Evolutionary conservation across 768 basidiomycete species (phyloP).

Genomic region (Serpula lacrymans): DNA sequence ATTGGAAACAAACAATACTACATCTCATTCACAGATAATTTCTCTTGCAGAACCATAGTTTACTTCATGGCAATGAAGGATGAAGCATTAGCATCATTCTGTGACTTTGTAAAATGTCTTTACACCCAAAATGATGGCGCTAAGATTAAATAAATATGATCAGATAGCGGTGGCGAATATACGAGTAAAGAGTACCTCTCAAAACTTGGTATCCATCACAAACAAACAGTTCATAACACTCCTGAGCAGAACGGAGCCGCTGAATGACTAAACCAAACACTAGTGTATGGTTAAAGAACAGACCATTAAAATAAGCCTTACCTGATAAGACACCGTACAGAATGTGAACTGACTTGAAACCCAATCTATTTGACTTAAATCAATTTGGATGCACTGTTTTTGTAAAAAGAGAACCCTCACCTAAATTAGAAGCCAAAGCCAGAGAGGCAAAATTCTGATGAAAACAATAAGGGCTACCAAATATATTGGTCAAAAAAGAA

Average conservation of each 20-base stretch:
- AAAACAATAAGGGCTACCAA: constrained; percentile 27
- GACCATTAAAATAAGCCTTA: constrained; percentile 21
- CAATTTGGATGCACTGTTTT: constrained; percentile 17
- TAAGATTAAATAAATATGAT: no score
- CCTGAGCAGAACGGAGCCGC: constrained; percentile 26
- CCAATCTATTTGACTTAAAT: constrained; percentile 13
- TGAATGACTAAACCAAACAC: constrained; percentile 25
- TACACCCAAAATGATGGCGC: no score
- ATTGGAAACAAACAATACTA: no score
- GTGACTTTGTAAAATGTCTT: no score
- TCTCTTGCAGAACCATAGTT: no score
- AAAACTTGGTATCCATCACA: neutral
- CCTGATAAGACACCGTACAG: constrained; percentile 19
- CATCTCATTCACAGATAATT: no score
- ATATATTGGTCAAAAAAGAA: constrained; percentile 29
- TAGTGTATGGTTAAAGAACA: constrained; percentile 34
- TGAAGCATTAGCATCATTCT: no score
- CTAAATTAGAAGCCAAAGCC: constrained; percentile 23
- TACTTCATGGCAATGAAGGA: no score
- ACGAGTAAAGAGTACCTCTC: no score
- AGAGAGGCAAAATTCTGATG: constrained; percentile 28
- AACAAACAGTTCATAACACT: constrained; percentile 1
- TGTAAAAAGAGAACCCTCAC: constrained; percentile 14
- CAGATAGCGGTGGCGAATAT: no score
- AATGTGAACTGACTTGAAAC: constrained; percentile 7